Evolutionary conservation across 1,139 yeast species (phyloP), one percentile per base, ranked within the genome.

Genomic region (Blastobotrys apis): DNA sequence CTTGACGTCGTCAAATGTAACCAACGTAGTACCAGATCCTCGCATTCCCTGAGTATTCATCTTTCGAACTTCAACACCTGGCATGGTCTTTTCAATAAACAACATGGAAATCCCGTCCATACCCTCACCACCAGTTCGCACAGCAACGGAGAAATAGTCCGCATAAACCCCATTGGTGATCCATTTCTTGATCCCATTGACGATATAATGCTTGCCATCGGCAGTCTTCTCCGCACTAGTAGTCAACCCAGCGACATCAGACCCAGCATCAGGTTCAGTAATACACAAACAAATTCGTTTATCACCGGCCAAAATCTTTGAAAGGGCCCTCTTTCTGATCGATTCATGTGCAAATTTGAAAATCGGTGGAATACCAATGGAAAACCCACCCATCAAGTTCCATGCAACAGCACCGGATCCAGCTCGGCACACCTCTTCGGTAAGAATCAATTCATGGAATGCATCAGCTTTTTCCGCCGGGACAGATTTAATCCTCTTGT

Each of bases 101-200:
- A 69, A 57, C 55, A 68, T 62, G 30, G 74, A 69, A 47, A 69
- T 59, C 33, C 74, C 74, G 39, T 53, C 55, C 71, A 66, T 67
- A 39, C 70, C 70, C 3, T 56, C 59, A 19, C 62, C 63, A 34
- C 74, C 74, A 25, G 74, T 69, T 45, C 74, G 69, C 37, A 69
- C 73, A n/a, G 74, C 74, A 6, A 67, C 72, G 29, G 68, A 58
- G 57, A 69, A 68, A 60, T 62, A 69, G 56, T 69, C 73, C 29
- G 72, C 63, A 61, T 63, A 68, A 41, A 67, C 52, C 44, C 72
- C 72, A 51, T 68, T 69, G 52, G 74, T 69, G 60, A 69, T 69
- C 73, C 73, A 69, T 58, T 69, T 69, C 63, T 69, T 69, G 53
- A 57, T 62, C 40, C 74, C 74, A 46, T 68, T 69, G 50, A 69